A percentile compares a stretch with the other conserved stretches of the same genome.
phyloP scores from a whole-genome alignment of 805 yeast species.

The Starmerella sp. region DNA sequence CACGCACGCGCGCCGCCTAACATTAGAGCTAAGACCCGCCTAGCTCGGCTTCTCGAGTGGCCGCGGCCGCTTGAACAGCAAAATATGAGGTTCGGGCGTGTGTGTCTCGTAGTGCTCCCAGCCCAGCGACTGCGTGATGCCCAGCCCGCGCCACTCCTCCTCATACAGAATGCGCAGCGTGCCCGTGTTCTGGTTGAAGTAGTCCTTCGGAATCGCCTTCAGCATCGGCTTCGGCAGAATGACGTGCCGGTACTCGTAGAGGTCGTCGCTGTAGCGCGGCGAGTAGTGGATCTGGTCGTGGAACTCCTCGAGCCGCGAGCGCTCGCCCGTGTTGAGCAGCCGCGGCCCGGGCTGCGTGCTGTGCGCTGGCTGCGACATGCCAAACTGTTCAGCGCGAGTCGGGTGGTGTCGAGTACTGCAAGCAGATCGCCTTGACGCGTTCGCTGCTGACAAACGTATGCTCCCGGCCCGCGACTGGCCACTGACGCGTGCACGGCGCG shows the following conservation, averaged over 20 bases:
- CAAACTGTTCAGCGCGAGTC: neutral
- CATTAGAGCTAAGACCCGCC: too few relatives aligned
- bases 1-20: too few relatives aligned
- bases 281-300: conserved; percentile 92
- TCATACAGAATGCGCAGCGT: conserved; percentile 81
- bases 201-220: conserved; percentile 86
- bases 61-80: conserved; percentile 51
- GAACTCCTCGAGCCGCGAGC: conserved; percentile 78
- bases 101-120: conserved; percentile 98
- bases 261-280: conserved; percentile 78
- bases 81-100: conserved; percentile 96
- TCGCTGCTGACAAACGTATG: neutral
- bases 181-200: conserved; percentile 86
- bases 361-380: conserved; percentile 14
- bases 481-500: neutral
- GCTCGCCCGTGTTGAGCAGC: conserved; percentile 67
- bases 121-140: conserved; percentile 92
- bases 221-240: conserved; percentile 94
- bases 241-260: conserved; percentile 89
- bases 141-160: conserved; percentile 98
- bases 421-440: neutral
- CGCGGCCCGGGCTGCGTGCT: conserved; percentile 31
- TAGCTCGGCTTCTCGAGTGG: conserved; percentile 13
- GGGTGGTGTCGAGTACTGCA: neutral
- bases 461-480: neutral